phyloP scores from a whole-genome alignment of 1,284 basidiomycete species.

The Salmacisia buchloeana region DNA sequence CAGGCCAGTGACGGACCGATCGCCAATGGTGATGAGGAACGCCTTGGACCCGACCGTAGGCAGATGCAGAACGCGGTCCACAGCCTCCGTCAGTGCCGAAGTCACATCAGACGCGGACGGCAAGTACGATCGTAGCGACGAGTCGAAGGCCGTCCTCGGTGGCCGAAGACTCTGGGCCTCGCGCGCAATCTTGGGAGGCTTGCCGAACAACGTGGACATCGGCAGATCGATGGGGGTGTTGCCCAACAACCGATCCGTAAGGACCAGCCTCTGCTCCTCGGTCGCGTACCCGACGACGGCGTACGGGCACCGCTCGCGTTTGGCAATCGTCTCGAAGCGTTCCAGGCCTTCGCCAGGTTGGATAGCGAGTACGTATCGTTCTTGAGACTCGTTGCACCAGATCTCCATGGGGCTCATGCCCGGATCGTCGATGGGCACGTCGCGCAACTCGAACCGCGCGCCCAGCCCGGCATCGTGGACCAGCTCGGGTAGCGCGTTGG shows the following conservation, averaged over 20 bases:
- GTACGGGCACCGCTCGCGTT: constrained; percentile 85
- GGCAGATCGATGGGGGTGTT: constrained; percentile 78
- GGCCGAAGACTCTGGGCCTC: constrained; percentile 61
- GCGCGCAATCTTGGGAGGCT: constrained; percentile 86
- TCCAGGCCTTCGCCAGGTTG: constrained; percentile 28
- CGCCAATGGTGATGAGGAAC: constrained; percentile 97
- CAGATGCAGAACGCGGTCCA: constrained; percentile 76
- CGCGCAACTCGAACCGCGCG: constrained; percentile 87
- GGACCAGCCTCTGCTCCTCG: constrained; percentile 66
- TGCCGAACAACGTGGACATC: constrained; percentile 95
- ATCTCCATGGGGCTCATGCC: constrained; percentile 99
- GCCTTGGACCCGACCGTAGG: constrained; percentile 91
- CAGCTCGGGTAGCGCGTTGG: constrained; percentile 92
- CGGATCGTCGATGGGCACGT: constrained; percentile 83
- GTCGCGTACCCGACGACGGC: constrained; percentile 85
- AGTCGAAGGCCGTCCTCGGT: constrained; percentile 64
- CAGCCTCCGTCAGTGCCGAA: constrained; percentile 58
- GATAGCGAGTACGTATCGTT: constrained; percentile 82
- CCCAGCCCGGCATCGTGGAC: constrained; percentile 91
- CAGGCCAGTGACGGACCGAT: constrained; percentile 86
- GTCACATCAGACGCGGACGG: constrained; percentile 47
- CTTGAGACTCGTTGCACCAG: constrained; percentile 99
- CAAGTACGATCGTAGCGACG: constrained; percentile 65
- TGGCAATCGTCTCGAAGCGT: constrained; percentile 70
- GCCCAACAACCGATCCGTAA: constrained; percentile 77